A percentile compares a stretch with the other conserved stretches of the same genome.
Evolutionary conservation across 768 basidiomycete species (phyloP).

Genomic region (Grammothele lineata): DNA sequence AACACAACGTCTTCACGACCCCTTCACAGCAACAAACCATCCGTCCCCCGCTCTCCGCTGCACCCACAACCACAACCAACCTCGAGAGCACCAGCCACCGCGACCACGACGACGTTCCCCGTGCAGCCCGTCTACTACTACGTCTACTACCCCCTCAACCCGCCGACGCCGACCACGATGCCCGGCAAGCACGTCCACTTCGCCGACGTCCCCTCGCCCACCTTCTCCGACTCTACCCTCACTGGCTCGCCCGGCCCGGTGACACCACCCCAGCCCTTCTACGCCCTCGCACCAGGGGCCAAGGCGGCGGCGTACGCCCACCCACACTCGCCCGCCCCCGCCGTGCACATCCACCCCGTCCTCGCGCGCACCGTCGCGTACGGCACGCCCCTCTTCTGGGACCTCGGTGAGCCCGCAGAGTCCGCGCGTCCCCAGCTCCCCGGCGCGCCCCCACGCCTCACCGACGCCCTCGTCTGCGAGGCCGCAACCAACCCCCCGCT

Average conservation of each 20-base stretch:
- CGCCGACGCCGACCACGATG: conserved; percentile 17
- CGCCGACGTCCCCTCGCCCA: conserved; percentile 20
- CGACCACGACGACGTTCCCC: not conserved
- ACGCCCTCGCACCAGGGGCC: conserved; percentile 4
- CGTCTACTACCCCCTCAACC: not conserved
- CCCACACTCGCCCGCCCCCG: conserved; percentile 5
- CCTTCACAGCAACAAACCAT: not conserved
- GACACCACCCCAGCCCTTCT: conserved; percentile 15
- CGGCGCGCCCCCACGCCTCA: not conserved
- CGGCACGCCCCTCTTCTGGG: conserved; percentile 12
- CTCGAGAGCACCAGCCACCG: too few species aligned
- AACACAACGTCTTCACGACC: not conserved
- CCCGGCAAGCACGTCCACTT: conserved; percentile 23
- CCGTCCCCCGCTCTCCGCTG: not conserved
- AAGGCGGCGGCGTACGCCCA: conserved; percentile 5
- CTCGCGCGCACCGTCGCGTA: conserved; percentile 17
- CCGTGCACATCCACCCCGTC: conserved; percentile 11
- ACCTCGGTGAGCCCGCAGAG: conserved; percentile 8
- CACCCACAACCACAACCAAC: not conserved
- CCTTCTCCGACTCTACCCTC: conserved; percentile 16
- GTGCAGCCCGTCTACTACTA: not conserved
- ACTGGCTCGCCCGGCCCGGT: conserved; percentile 17
- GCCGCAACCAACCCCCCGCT: conserved; percentile 27
- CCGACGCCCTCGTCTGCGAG: conserved; percentile 18
- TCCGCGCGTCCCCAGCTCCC: not conserved